These are phyloP conservation scores for Aurifilum marmelostoma DNA, from an alignment of 2,329 filamentous ascomycete genomes.

Conservation along the genomic window DNA sequence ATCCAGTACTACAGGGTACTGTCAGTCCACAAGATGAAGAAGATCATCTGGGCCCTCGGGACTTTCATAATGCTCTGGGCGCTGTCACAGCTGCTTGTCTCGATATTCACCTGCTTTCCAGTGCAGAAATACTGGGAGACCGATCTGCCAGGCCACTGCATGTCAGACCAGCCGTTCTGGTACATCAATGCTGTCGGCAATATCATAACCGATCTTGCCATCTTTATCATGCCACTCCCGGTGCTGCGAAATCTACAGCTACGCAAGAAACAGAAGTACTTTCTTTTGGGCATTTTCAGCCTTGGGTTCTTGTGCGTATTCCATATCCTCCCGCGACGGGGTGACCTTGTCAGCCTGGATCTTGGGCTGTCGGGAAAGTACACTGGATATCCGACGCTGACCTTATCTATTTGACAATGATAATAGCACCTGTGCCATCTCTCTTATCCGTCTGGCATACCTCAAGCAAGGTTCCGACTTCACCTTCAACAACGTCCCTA, in stretches of 20 bases:
- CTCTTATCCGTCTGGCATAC: slow-evolving; percentile 44
- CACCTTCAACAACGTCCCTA: slow-evolving; percentile 43
- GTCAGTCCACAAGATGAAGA: slow-evolving; percentile 38
- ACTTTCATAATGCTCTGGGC: slow-evolving; percentile 41
- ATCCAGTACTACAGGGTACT: slow-evolving; percentile 45
- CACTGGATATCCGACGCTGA: not conserved
- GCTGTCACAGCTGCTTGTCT: slow-evolving; percentile 41
- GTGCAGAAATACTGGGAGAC: slow-evolving; percentile 42
- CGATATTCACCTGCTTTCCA: slow-evolving; percentile 42
- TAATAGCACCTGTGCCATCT: slow-evolving; percentile 42
- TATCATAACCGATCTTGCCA: slow-evolving; percentile 42
- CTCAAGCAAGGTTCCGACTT: slow-evolving; percentile 40
- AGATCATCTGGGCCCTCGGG: slow-evolving; percentile 37
- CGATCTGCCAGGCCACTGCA: slow-evolving; percentile 37
- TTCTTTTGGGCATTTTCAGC: slow-evolving; percentile 43
- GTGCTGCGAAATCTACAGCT: slow-evolving; percentile 40
- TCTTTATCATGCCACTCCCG: slow-evolving; percentile 43
- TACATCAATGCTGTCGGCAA: slow-evolving; percentile 43
- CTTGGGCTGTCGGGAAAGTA: too few species aligned
- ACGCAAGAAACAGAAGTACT: slow-evolving; percentile 38
- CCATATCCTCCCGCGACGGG: too few species aligned
- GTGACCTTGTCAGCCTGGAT: too few species aligned
- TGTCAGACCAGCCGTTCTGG: slow-evolving; percentile 42
- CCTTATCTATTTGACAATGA: not conserved
- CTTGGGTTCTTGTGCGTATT: slow-evolving; percentile 45